Evolutionary conservation across 2,329 filamentous ascomycete genomes (phyloP).

Genomic region (Myotisia sp.): DNA sequence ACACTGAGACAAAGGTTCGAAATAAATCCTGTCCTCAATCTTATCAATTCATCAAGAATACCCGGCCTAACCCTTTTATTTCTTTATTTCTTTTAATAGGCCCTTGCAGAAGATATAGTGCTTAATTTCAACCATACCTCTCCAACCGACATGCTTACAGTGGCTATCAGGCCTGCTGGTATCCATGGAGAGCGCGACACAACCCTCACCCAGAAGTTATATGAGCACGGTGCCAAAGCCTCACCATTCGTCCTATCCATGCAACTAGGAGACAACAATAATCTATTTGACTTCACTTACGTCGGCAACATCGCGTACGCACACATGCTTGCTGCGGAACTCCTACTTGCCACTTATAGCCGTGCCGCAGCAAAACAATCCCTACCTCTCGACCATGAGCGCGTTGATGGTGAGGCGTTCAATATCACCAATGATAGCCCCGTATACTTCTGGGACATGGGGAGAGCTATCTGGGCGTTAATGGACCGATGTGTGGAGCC

Average conservation of each 20-base stretch:
- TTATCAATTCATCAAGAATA: not conserved
- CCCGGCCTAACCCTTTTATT: not conserved
- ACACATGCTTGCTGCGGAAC: constrained; percentile 65
- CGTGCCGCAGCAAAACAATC: constrained; percentile 35
- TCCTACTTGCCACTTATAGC: constrained; percentile 42
- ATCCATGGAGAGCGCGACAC: constrained; percentile 86
- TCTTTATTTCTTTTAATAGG: constrained; percentile 35
- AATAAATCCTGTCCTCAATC: not conserved
- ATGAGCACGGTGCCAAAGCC: constrained; percentile 51
- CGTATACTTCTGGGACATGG: constrained; percentile 83
- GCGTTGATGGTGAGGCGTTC: constrained; percentile 72
- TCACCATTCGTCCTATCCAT: constrained; percentile 51
- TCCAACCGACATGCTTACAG: constrained; percentile 53
- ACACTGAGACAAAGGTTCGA: constrained; percentile 74
- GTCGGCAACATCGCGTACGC: constrained; percentile 59
- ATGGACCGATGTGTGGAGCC: constrained; percentile 28
- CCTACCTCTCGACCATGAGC: constrained; percentile 54
- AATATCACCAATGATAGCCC: constrained; percentile 83
- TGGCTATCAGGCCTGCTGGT: constrained; percentile 67
- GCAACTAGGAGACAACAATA: constrained; percentile 63
- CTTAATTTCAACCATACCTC: constrained; percentile 55
- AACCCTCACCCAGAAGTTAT: constrained; percentile 57
- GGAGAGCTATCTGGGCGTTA: constrained; percentile 57
- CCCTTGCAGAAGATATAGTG: constrained; percentile 67
- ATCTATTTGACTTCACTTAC: constrained; percentile 59